These are phyloP conservation scores for Casaregolazyma suthepensis DNA, from an alignment of 1,139 yeast genomes.

Conservation along the genomic window DNA sequence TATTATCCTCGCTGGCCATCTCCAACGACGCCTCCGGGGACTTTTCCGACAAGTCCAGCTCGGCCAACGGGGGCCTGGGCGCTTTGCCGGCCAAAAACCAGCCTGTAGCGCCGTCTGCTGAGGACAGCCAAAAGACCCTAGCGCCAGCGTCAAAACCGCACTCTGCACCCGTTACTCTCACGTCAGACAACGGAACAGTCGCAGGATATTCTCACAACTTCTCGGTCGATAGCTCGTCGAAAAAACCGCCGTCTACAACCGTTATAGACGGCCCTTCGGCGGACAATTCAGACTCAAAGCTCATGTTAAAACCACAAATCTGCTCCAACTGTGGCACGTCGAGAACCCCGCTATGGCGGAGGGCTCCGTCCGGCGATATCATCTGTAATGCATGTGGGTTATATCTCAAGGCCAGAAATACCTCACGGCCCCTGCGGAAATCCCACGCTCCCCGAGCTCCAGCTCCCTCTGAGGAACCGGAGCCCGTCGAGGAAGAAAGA, in stretches of 20 bases:
- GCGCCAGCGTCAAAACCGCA: background rate
- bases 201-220: conserved; percentile 7
- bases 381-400: conserved; percentile 72
- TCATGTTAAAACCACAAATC: conserved; percentile 34
- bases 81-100: background rate
- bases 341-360: conserved; percentile 62
- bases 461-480: background rate
- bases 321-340: conserved; percentile 67
- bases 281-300: background rate
- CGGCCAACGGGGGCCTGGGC: background rate
- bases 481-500: background rate
- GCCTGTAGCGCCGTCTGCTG: background rate
- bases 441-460: background rate
- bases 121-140: background rate
- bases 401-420: conserved; percentile 37
- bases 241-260: background rate
- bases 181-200: conserved; percentile 4
- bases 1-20: conserved; percentile 22
- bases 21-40: conserved; percentile 1
- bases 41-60: background rate
- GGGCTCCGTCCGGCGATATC: conserved; percentile 60
- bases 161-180: conserved; percentile 1
- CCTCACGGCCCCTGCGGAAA: conserved; percentile 45
- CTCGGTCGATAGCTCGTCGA: background rate
- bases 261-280: background rate